Evolutionary conservation across 2,329 filamentous ascomycete species (phyloP), one percentile per base, ranked within the genome.

Genomic region (Thyridium curvatum): DNA sequence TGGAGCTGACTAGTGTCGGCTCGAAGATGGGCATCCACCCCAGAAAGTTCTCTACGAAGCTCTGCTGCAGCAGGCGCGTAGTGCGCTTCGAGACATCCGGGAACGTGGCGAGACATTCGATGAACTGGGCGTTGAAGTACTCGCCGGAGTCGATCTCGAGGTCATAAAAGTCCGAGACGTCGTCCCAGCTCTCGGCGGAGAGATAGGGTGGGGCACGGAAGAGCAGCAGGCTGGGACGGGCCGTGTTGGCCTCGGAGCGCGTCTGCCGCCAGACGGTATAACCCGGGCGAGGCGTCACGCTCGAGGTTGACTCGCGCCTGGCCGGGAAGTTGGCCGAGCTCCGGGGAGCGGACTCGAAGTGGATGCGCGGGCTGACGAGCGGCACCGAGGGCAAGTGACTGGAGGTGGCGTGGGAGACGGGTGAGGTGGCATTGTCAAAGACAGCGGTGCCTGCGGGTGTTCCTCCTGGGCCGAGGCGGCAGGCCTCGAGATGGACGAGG

Each of bases 41-140:
- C 8, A 44, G 36, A 15, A 41, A 41, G 16, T 44, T 31, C 18
- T 44, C 42, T 10, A 41, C 42, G 17, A 44, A 41, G 13, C 40
- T 44, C 39, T 39, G 39, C 34, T 39, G 36, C 3, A 41, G 15
- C 8, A 39, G 34, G 15, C 33, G 34, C 8, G 41, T 30, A 4
- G 42, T 40, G 8, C 42, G 39, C 31, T 41, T 43, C 10, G 37
- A 39, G 26, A 46, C 37, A 28, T 44, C 44, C 13, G 41, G 44
- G 12, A 37, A 32, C 12, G 37, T 21, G 10, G 31, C 28, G 7
- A 40, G 30, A 21, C 32, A 38, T 13, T 34, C 30, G 2, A 13
- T 13, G 29, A 41, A 39, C 12, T 41, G 38, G 12, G 18, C 38
- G 18, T 43, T 39, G 26, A 46, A 41, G 9, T 38, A 31, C 15